Conservation (phyloP, 1,139 yeast species). For the Tardiomyces digboiensis region DNA sequence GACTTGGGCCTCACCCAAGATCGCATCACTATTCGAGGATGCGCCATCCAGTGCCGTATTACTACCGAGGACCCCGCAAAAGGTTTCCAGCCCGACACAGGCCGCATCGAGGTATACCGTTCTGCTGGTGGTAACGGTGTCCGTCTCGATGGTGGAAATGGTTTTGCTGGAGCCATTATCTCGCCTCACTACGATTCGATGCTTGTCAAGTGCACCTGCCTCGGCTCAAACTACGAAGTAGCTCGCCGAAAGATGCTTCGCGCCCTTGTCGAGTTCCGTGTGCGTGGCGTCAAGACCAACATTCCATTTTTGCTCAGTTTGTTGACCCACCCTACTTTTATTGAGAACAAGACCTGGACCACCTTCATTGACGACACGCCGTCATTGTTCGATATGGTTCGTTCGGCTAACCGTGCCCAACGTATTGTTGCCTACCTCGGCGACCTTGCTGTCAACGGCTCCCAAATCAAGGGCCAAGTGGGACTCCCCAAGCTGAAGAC, state of each 20-base stretch:
- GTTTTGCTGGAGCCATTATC: constrained; percentile 96
- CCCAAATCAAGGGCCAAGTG: constrained; percentile 89
- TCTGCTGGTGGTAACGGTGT: constrained; percentile 99
- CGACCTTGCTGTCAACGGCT: constrained; percentile 90
- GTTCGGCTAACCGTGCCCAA: constrained; percentile 95
- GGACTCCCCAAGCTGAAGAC: constrained; percentile 78
- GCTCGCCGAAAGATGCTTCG: constrained; percentile 97
- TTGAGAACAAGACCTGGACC: constrained; percentile 91
- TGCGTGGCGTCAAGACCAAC: constrained; percentile 97
- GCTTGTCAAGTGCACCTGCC: constrained; percentile 96
- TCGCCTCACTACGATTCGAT: constrained; percentile 98
- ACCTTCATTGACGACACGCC: constrained; percentile 99
- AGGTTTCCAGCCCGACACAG: constrained; percentile 98
- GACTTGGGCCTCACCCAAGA: constrained; percentile 83
- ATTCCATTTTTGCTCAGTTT: constrained; percentile 94
- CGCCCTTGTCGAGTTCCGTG: constrained; percentile 93
- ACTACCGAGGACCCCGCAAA: constrained; percentile 98
- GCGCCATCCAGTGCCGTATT: constrained; percentile 98
- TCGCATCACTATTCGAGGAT: constrained; percentile 91
- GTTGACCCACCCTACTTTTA: constrained; percentile 85
- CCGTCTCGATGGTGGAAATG: constrained; percentile 98
- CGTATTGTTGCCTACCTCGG: constrained; percentile 83
- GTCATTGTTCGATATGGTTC: constrained; percentile 85
- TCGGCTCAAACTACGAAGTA: constrained; percentile 95
- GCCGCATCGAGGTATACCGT: constrained; percentile 95